Evolutionary conservation across 2,329 filamentous ascomycete species (phyloP).

Genomic region (Claviceps paspali): DNA sequence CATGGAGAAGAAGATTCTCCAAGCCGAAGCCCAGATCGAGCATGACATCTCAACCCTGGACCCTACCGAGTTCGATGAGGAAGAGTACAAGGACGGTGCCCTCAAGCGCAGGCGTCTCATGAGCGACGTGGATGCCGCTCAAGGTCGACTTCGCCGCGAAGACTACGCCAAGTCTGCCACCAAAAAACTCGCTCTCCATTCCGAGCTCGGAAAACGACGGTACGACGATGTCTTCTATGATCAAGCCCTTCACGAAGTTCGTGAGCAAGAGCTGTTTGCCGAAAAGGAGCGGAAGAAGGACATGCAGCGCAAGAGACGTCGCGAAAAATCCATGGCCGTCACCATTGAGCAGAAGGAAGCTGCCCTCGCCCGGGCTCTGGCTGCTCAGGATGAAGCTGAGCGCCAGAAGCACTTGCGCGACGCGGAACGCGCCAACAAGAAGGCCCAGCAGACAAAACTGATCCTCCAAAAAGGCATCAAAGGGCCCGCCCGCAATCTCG

Average conservation of each 20-base stretch:
- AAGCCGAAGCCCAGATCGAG: conserved; percentile 26
- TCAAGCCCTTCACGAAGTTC: conserved; percentile 71
- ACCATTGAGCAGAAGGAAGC: conserved; percentile 83
- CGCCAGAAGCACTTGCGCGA: conserved; percentile 67
- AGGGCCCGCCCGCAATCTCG: conserved; percentile 55
- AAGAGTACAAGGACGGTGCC: conserved; percentile 36
- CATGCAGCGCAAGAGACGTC: conserved; percentile 92
- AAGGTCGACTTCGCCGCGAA: conserved; percentile 44
- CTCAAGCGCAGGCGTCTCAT: conserved; percentile 57
- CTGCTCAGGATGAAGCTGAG: conserved; percentile 69
- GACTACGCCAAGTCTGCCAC: conserved; percentile 44
- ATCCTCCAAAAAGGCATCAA: conserved; percentile 77
- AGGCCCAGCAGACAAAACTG: conserved; percentile 78
- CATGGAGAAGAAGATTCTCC: conserved; percentile 26
- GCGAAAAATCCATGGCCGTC: conserved; percentile 90
- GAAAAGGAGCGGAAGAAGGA: conserved; percentile 99
- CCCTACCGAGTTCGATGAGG: conserved; percentile 25
- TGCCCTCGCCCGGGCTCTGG: conserved; percentile 61
- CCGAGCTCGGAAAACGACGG: conserved; percentile 55
- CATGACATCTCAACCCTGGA: conserved; percentile 30
- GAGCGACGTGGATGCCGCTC: conserved; percentile 43
- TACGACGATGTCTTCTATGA: conserved; percentile 67
- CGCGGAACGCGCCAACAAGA: conserved; percentile 81
- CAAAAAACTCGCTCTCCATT: conserved; percentile 52
- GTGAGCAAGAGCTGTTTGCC: conserved; percentile 75